phyloP scores from a whole-genome alignment of 805 yeast species.

The Pichia californica region DNA sequence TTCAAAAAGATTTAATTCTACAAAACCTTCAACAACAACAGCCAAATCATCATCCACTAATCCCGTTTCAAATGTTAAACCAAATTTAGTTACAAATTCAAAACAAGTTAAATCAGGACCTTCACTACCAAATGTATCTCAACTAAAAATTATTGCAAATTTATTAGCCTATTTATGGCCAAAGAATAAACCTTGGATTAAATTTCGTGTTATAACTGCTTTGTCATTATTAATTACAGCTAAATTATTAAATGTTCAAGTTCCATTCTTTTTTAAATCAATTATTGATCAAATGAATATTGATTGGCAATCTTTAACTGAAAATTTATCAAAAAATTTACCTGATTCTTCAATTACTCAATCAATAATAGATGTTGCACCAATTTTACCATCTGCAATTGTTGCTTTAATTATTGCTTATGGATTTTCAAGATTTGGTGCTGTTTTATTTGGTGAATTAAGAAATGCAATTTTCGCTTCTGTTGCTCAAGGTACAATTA shows the following conservation, averaged over 20 bases:
- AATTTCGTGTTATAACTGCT: slow-evolving; percentile 70
- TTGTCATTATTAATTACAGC: slow-evolving; percentile 67
- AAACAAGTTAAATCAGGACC: slow-evolving; percentile 12
- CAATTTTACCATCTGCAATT: slow-evolving; percentile 48
- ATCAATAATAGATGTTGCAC: slow-evolving; percentile 10
- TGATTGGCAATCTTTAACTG: slow-evolving; percentile 66
- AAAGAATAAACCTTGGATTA: slow-evolving; percentile 56
- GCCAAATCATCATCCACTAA: too few species aligned
- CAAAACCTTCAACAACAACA: background rate
- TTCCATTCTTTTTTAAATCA: slow-evolving; percentile 86
- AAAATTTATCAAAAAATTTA: slow-evolving; percentile 29
- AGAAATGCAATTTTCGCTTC: slow-evolving; percentile 93
- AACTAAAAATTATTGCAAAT: slow-evolving; percentile 53
- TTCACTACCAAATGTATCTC: slow-evolving; percentile 30
- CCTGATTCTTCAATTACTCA: slow-evolving; percentile 8
- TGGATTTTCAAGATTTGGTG: slow-evolving; percentile 91
- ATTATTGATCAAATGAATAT: slow-evolving; percentile 91
- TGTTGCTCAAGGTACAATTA: slow-evolving; percentile 91
- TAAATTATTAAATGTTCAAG: slow-evolving; percentile 86
- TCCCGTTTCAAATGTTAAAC: too few species aligned
- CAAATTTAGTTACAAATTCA: slow-evolving; percentile 14
- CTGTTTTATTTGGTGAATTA: slow-evolving; percentile 89
- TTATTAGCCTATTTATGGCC: slow-evolving; percentile 79
- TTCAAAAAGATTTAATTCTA: slow-evolving; percentile 3
- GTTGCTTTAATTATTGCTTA: slow-evolving; percentile 73